These are phyloP conservation scores for Phoma sp. DNA, from an alignment of 2,329 filamentous ascomycete genomes.

Conservation along the genomic window DNA sequence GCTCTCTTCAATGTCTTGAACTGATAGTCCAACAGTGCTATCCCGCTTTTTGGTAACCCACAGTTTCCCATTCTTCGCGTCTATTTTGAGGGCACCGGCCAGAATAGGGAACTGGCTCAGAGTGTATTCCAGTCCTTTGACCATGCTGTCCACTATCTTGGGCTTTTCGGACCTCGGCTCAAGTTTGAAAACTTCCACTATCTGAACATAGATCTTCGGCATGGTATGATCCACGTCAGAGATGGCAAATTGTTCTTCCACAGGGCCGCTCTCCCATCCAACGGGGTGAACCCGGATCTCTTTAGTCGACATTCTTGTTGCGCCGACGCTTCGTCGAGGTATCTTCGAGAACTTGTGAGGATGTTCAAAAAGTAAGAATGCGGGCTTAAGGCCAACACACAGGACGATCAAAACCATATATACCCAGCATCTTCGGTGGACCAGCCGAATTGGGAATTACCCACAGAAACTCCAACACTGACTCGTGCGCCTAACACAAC, in stretches of 20 bases:
- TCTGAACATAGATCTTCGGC: background rate
- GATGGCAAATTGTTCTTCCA: background rate
- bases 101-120: background rate
- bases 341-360: background rate
- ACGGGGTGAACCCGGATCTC: background rate
- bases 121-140: background rate
- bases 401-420: background rate
- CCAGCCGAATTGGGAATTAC: background rate
- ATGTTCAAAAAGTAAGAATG: background rate
- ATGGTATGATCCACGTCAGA: background rate
- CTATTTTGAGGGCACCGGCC: background rate
- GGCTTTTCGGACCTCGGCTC: background rate
- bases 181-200: background rate
- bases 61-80: background rate
- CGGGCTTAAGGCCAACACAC: background rate
- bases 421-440: background rate
- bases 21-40: background rate
- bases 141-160: background rate
- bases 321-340: background rate
- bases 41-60: background rate
- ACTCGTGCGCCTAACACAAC: too few relatives aligned
- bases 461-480: background rate
- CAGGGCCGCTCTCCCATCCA: background rate
- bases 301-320: background rate
- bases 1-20: background rate